Evolutionary conservation across 2,329 filamentous ascomycete species (phyloP), one percentile per base, ranked within the genome.

Genomic region (Fusarium pininemorale): DNA sequence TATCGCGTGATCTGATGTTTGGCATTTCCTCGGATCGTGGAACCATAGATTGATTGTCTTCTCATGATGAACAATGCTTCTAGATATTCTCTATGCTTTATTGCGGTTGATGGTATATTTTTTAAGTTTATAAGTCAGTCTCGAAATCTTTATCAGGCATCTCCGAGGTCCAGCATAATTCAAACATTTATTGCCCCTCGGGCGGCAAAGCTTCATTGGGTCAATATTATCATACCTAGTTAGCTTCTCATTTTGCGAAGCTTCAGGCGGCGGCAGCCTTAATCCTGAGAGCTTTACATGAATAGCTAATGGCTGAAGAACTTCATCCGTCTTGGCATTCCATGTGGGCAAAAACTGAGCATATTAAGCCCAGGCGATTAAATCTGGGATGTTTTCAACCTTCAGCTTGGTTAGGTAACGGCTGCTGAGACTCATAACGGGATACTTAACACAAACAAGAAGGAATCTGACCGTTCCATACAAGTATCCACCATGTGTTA

Each of bases 1-100:
- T 47, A 59, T 66, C 47, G 70, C 28, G 42, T 53, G 42, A 70
- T 62, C 20, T 22, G 12, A 44, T 39, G 22, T 7, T 30, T 39
- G 39, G 28, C n/a, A 73, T 73, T 35, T 73, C 66, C 70, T 71
- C 66, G 66, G 70, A 53, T 30, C 28, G 47, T 32, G 47, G 45
- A 50, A 30, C 8, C 28, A n/a, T 6, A 30, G 47, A 30, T 7
- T n/a, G 14, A 30, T 28, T 50, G 20, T 28, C 30, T 32, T 32
- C 28, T 50, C 20, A 50, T 30, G 28, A 16, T 50, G 5, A 50
- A 22, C 15, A 12, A 50, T 50, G 28, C 24, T 35, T 35, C 32
- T 35, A 15, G 32, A 35, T 35, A 35, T 35, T 35, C 32, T 35
- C 32, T 35, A 35, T 35, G 32, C 32, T 35, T 35, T 15, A 35